Conservation (phyloP, 2,329 filamentous ascomycete species). For the Tolypocladium inflatum region DNA sequence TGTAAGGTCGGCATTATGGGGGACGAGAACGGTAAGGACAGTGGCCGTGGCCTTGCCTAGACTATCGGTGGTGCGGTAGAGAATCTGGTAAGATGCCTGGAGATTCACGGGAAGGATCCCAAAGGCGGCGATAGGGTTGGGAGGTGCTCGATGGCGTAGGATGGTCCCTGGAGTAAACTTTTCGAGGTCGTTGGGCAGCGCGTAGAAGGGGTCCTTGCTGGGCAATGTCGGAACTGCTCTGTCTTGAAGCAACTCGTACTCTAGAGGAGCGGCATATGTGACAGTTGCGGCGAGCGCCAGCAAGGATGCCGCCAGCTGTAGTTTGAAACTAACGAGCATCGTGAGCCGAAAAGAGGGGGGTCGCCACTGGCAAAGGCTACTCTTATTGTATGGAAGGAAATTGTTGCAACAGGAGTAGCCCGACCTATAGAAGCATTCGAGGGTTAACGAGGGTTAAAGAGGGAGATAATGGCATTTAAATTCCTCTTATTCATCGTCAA, state of each 20-base stretch:
- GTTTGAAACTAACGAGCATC: background rate
- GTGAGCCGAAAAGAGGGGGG: background rate
- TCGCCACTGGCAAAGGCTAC: background rate
- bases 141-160: background rate
- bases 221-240: background rate
- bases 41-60: constrained; percentile 22
- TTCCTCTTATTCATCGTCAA: background rate
- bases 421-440: background rate
- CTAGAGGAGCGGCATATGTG: background rate
- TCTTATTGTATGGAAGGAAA: background rate
- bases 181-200: background rate
- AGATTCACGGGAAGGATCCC: constrained; percentile 4
- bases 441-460: background rate
- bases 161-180: background rate
- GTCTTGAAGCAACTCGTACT: background rate
- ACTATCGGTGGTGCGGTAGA: constrained; percentile 29
- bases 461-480: background rate
- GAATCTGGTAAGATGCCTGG: constrained; percentile 18
- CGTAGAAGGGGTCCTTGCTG: background rate
- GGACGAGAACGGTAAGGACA: constrained; percentile 28
- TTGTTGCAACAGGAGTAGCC: background rate
- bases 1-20: constrained; percentile 15
- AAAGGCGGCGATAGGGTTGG: background rate
- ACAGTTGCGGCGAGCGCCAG: background rate
- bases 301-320: background rate